Percentiles rank a stretch among this genome's conserved stretches.
Conservation (phyloP, 805 yeast genomes). For the Saccharomycopsis guyanensis region DNA sequence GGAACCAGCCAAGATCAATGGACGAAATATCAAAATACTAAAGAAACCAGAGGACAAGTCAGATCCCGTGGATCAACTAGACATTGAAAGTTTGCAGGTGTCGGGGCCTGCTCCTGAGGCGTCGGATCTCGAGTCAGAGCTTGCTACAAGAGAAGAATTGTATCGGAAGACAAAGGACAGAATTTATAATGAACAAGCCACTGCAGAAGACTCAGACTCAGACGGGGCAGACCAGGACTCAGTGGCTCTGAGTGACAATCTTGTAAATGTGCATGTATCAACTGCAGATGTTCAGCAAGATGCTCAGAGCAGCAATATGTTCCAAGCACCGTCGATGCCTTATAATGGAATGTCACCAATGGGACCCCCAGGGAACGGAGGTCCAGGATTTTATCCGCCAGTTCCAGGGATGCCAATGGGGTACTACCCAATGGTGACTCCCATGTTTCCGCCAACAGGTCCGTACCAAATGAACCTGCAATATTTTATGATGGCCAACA, state of each 20-base stretch:
- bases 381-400: background rate
- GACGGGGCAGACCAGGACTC: no score
- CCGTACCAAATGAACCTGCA: background rate
- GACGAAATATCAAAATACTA: conserved; percentile 19
- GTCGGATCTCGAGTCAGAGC: conserved; percentile 27
- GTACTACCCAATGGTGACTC: background rate
- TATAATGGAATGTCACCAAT: no score
- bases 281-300: no score
- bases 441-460: background rate
- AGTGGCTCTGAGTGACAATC: no score
- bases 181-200: conserved; percentile 28
- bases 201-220: no score
- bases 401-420: background rate
- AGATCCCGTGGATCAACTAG: conserved; percentile 1
- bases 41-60: conserved; percentile 13
- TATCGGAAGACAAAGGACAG: conserved; percentile 36
- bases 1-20: background rate
- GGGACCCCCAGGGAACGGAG: no score
- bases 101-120: conserved; percentile 1
- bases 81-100: conserved; percentile 11
- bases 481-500: background rate
- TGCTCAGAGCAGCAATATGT: no score
- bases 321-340: no score
- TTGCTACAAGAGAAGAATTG: conserved; percentile 35
- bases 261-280: no score